Evolutionary conservation across 1,284 basidiomycete genomes (phyloP).

Genomic region (Pseudozyma pruni): DNA sequence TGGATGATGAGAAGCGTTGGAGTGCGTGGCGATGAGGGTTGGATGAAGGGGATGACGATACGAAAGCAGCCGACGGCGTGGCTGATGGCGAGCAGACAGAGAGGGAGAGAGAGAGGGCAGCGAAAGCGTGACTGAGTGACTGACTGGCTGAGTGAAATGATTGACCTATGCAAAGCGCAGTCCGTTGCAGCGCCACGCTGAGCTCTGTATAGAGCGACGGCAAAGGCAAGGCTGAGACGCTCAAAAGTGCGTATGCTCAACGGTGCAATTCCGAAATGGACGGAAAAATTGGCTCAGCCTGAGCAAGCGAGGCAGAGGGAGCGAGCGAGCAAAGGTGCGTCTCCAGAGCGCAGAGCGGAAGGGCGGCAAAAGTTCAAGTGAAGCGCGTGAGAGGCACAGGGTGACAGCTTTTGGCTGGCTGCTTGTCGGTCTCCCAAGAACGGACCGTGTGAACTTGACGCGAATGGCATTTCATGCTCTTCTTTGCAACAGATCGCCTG

Average conservation of each 20-base stretch:
- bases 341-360: too few species aligned
- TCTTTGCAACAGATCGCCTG: too few species aligned
- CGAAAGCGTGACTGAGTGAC: neutral
- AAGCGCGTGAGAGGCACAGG: conserved; percentile 4
- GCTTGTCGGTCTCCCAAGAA: neutral
- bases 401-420: neutral
- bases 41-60: neutral
- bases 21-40: neutral
- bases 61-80: conserved; percentile 1
- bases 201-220: neutral
- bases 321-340: too few species aligned
- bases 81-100: conserved; percentile 1
- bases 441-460: conserved; percentile 6
- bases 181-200: neutral
- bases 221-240: neutral
- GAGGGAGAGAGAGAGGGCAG: neutral
- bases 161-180: too few species aligned
- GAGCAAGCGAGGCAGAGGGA: too few species aligned
- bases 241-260: conserved; percentile 8
- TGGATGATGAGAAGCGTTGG: too few species aligned
- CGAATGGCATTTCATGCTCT: neutral
- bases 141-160: too few species aligned
- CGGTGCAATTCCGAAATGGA: neutral
- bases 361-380: too few species aligned
- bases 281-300: neutral